These are phyloP conservation scores for Pseudozyma sp. DNA, from an alignment of 1,284 basidiomycete species.

Conservation along the genomic window DNA sequence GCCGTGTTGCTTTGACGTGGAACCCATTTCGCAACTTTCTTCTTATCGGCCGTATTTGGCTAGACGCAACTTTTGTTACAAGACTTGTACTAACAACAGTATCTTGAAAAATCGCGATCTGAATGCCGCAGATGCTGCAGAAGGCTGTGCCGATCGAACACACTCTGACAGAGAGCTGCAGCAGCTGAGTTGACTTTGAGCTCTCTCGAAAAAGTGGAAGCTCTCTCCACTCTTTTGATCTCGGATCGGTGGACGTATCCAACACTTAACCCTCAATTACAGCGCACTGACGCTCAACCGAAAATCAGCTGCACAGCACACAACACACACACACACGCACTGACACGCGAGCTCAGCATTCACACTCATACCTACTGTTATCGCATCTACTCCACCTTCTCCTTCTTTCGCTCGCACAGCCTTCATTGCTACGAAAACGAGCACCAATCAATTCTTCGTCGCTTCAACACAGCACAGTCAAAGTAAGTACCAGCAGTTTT, in stretches of 20 bases:
- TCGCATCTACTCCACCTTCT: conserved; percentile 3
- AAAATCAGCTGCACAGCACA: conserved; percentile 6
- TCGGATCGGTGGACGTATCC: conserved; percentile 2
- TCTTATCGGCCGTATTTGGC: neutral
- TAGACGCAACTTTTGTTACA: too few species aligned
- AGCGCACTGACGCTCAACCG: conserved; percentile 11
- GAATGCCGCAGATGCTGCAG: neutral
- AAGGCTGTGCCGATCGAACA: conserved; percentile 38
- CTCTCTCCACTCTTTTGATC: conserved; percentile 25
- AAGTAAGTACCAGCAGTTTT: too few species aligned
- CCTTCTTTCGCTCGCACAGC: neutral
- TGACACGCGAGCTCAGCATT: neutral
- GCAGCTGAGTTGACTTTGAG: conserved; percentile 9
- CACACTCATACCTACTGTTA: neutral
- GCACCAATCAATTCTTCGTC: neutral
- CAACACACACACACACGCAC: conserved; percentile 10
- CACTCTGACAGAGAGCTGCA: conserved; percentile 5
- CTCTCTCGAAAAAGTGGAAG: conserved; percentile 21
- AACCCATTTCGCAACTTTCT: conserved; percentile 2
- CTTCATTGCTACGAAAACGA: neutral
- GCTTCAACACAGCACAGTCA: neutral
- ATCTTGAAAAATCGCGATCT: neutral
- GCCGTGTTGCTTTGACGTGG: conserved; percentile 17
- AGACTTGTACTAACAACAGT: too few species aligned
- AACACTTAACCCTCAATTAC: conserved; percentile 17